A percentile compares a stretch with the other conserved stretches of the same genome.
Evolutionary conservation across 1,284 basidiomycete genomes (phyloP).

Genomic region (Tausonia pullulans): DNA sequence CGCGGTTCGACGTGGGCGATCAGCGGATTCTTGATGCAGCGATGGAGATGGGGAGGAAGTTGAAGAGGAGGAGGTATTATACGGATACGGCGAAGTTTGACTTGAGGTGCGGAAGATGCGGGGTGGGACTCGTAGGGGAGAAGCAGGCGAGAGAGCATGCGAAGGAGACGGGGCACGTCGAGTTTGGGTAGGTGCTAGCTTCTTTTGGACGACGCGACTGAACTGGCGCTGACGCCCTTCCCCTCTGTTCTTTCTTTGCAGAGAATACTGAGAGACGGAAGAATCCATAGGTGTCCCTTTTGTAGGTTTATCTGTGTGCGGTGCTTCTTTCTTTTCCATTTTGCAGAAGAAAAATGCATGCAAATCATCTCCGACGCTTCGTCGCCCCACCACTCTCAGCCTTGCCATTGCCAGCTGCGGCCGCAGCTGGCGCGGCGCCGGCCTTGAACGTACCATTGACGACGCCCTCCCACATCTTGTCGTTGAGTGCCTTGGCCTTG

Average conservation of each 20-base stretch:
- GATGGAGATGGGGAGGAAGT: slow-evolving; percentile 53
- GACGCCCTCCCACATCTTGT: slow-evolving; percentile 77
- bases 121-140: slow-evolving; percentile 68
- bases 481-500: slow-evolving; percentile 72
- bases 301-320: too few relatives aligned
- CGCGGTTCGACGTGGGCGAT: slow-evolving; percentile 58
- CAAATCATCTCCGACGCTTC: too few relatives aligned
- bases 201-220: neutral
- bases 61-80: slow-evolving; percentile 65
- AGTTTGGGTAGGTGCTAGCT: slow-evolving; percentile 1
- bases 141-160: slow-evolving; percentile 83
- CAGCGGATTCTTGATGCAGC: slow-evolving; percentile 51
- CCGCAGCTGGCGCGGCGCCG: neutral
- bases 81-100: slow-evolving; percentile 88
- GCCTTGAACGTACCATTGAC: slow-evolving; percentile 6
- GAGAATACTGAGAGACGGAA: neutral
- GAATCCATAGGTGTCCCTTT: too few relatives aligned
- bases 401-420: neutral
- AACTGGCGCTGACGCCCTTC: neutral
- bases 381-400: neutral
- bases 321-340: too few relatives aligned
- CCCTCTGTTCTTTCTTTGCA: neutral
- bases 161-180: slow-evolving; percentile 63
- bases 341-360: too few relatives aligned
- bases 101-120: slow-evolving; percentile 60